Evolutionary conservation across 2,329 filamentous ascomycete species (phyloP).

Genomic region (Aureobasidium namibiae): DNA sequence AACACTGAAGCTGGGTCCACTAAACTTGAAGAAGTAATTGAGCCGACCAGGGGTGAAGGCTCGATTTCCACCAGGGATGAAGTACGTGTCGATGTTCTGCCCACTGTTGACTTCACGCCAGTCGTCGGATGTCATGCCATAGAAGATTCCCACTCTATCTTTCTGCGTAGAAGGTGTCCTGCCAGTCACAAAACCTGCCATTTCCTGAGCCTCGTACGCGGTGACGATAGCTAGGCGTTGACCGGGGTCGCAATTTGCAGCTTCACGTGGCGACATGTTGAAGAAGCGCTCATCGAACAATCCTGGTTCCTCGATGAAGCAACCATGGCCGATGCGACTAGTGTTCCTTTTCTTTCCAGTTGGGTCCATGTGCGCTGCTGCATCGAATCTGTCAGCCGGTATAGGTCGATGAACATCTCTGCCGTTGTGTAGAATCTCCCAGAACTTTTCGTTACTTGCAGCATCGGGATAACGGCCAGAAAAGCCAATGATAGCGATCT

Average conservation of each 20-base stretch:
- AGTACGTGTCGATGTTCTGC: conserved; percentile 22
- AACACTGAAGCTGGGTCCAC: conserved; percentile 13
- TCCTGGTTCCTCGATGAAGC: conserved; percentile 14
- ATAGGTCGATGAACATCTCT: no score
- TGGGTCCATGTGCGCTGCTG: not conserved
- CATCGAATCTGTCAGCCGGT: no score
- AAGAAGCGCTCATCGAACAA: conserved; percentile 16
- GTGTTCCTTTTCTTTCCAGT: conserved; percentile 13
- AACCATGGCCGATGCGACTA: conserved; percentile 10
- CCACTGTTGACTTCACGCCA: conserved; percentile 19
- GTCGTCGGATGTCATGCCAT: no score
- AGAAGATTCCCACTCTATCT: no score
- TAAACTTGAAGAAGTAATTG: conserved; percentile 22
- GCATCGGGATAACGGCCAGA: no score
- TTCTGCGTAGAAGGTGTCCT: no score
- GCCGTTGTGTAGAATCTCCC: no score
- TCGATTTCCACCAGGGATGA: conserved; percentile 22
- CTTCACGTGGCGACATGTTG: conserved; percentile 15
- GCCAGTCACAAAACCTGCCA: no score
- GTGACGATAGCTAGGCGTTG: no score
- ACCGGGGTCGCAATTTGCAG: conserved; percentile 11
- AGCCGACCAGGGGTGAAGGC: conserved; percentile 23
- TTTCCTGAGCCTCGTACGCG: no score
- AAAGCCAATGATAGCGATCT: no score
- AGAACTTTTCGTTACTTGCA: no score